Base-by-base conservation (phyloP, 495 filamentous ascomycete species). In the Penicillium coffeae region DNA sequence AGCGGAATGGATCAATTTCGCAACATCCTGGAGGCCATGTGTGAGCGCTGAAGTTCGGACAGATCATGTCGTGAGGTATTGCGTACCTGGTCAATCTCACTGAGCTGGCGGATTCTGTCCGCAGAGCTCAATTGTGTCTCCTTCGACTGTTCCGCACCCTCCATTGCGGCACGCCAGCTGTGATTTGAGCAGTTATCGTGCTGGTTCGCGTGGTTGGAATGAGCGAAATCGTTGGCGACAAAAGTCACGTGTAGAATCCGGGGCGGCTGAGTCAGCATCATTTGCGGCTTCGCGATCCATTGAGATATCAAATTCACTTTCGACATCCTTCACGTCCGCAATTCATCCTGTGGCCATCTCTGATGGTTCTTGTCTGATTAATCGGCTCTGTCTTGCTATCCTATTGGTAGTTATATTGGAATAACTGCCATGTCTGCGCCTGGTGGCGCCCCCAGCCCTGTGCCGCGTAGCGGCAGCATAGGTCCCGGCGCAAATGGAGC, bases 71-170 rank as follows among this genome's bases (percentile, higher is more conserved):
- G 15, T 19, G 27, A 40, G 35, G 32, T 42, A 34, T 10, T 7
- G 1, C 32, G 12, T 66, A 88, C 86, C 62, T 81, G 73, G 67
- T 93, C 88, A 42, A 92, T 85, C 14, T 83, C 77, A 56, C 77
- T 83, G 35, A 96, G 78, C 52, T 91, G 85, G 43, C 82, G 78
- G 47, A 96, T 90, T 44, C 84, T 85, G 59, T 90, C 83, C 5
- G 77, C 77, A 15, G 80, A 75, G 19, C 77, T 85, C 55, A 84
- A 84, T 38, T 68, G 63, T 19, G 57, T 49, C 6, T 45, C 14
- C 3, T 3, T 1, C 1, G 8, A 3, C 16, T 58, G 54, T 8
- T 46, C 13, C 18, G 40, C 8, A 8, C 30, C n/a, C 38, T 14
- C 20, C 21, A 41, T 41, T n/a, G 12, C 18, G 8, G 4, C n/a